These are phyloP conservation scores for Ganoderma sinense DNA, from an alignment of 1,284 basidiomycete species.

Conservation along the genomic window DNA sequence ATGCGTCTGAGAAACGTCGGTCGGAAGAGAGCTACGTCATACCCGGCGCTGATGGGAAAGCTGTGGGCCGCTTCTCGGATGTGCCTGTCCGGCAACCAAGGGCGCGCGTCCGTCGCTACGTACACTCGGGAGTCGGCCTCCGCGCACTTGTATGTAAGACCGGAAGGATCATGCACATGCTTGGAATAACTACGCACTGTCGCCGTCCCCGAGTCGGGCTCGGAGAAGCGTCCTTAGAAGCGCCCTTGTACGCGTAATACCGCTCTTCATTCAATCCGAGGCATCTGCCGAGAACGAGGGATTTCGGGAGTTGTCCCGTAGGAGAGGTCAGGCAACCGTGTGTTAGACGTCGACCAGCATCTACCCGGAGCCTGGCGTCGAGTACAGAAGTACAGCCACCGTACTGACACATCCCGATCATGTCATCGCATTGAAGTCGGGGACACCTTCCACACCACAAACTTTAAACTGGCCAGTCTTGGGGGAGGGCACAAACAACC, in stretches of 20 bases:
- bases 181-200: not conserved
- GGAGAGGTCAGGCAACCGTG: not conserved
- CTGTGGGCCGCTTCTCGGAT: not conserved
- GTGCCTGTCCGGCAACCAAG: constrained; percentile 2
- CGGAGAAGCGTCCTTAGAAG: too few relatives aligned
- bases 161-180: not conserved
- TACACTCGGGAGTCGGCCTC: too few relatives aligned
- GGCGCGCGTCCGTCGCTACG: not conserved
- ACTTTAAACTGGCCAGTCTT: too few relatives aligned
- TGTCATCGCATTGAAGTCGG: not conserved
- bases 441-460: too few relatives aligned
- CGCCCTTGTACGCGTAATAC: too few relatives aligned
- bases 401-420: not conserved
- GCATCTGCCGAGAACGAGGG: not conserved
- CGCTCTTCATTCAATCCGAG: not conserved
- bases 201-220: not conserved
- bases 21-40: not conserved
- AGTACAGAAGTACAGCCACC: not conserved
- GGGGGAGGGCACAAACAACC: too few relatives aligned
- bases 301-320: not conserved
- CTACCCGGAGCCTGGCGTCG: not conserved
- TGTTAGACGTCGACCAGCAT: not conserved
- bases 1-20: not conserved
- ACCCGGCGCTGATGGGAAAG: not conserved
- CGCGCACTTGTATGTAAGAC: not conserved